phyloP scores from a whole-genome alignment of 1,139 yeast species.

The Yamadazyma triangularis region DNA sequence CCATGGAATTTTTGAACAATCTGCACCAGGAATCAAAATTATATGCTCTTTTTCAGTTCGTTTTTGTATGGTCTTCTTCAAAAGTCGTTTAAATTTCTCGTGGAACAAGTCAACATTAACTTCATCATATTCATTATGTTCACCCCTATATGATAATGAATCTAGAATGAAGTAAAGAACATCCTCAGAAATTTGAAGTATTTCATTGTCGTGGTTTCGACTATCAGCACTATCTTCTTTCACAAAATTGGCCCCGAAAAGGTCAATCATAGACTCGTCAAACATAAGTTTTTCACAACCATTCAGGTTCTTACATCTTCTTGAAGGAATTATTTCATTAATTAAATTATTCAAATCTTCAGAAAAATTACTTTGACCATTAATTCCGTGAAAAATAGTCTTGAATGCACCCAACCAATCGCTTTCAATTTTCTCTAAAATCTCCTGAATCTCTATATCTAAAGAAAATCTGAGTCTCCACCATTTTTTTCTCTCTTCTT shows the following conservation, averaged over 20 bases:
- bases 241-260: too few species aligned
- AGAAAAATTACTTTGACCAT: too few species aligned
- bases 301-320: too few species aligned
- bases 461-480: conserved; percentile 67
- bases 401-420: conserved; percentile 82
- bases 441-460: conserved; percentile 50
- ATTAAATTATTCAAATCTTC: too few species aligned
- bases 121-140: conserved; percentile 59
- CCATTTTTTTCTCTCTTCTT: conserved; percentile 68
- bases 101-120: conserved; percentile 53
- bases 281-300: too few species aligned
- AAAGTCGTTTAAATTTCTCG: conserved; percentile 37
- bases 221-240: too few species aligned
- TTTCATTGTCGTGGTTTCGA: not conserved
- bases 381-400: conserved; percentile 51
- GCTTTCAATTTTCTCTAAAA: conserved; percentile 58
- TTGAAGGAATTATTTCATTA: conserved; percentile 5
- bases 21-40: conserved; percentile 63
- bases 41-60: conserved; percentile 41
- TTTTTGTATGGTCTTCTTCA: conserved; percentile 4
- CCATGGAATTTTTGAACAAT: conserved; percentile 78
- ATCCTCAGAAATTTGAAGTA: conserved; percentile 43
- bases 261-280: too few species aligned
- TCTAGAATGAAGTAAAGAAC: conserved; percentile 61
- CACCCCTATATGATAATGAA: conserved; percentile 58